Conservation (phyloP, 768 basidiomycete species). For the Boletus tylopilopsis region DNA sequence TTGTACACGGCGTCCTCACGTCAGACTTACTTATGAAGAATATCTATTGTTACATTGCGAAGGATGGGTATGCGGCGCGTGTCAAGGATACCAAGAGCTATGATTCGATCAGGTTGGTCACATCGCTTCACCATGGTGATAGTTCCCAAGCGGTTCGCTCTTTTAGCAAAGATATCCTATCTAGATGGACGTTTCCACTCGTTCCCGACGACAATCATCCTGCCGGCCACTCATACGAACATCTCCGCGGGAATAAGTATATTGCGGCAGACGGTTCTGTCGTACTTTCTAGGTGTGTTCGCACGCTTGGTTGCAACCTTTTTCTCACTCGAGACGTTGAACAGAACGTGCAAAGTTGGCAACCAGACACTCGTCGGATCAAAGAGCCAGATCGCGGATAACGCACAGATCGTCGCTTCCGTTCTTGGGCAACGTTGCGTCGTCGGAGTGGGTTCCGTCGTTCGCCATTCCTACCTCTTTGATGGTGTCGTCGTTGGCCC, state of each 20-base stretch:
- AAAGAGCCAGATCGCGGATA: constrained; percentile 60
- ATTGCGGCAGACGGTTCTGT: constrained; percentile 77
- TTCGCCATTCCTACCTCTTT: constrained; percentile 80
- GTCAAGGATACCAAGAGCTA: constrained; percentile 92
- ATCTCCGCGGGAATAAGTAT: constrained; percentile 86
- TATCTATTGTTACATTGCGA: constrained; percentile 86
- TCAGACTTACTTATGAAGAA: constrained; percentile 94
- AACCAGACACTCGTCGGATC: constrained; percentile 86
- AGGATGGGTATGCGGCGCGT: constrained; percentile 87
- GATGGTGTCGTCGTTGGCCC: constrained; percentile 71
- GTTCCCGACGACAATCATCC: constrained; percentile 95
- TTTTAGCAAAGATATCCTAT: constrained; percentile 83
- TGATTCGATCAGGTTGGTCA: constrained; percentile 75
- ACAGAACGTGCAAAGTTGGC: constrained; percentile 77
- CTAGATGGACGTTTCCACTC: constrained; percentile 93
- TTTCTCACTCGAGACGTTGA: background rate
- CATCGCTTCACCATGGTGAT: background rate
- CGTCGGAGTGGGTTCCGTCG: constrained; percentile 66
- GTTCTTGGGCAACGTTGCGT: constrained; percentile 75
- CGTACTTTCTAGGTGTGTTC: constrained; percentile 70
- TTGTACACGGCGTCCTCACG: constrained; percentile 90
- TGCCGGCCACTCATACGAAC: constrained; percentile 76
- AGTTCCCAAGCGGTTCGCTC: background rate
- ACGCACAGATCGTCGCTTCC: constrained; percentile 63
- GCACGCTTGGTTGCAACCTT: background rate